phyloP scores from a whole-genome alignment of 1,284 basidiomycete species.

The Wolfiporia cocos region DNA sequence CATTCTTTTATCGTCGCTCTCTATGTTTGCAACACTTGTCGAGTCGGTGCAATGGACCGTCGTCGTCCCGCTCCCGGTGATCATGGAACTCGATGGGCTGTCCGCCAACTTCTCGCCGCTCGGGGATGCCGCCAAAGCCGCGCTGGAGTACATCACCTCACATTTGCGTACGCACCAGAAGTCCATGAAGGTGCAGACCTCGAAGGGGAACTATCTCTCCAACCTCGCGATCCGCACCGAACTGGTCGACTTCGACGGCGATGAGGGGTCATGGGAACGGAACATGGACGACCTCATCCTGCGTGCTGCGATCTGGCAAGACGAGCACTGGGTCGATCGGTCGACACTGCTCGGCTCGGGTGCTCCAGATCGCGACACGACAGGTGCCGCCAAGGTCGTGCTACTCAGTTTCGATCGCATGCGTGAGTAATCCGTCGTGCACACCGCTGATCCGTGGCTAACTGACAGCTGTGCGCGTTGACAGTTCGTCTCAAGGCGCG shows the following conservation, averaged over 20 bases:
- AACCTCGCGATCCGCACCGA: slow-evolving; percentile 84
- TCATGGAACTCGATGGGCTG: slow-evolving; percentile 95
- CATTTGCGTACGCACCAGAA: slow-evolving; percentile 70
- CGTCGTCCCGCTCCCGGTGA: slow-evolving; percentile 87
- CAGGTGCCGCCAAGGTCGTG: slow-evolving; percentile 73
- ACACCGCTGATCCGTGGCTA: neutral
- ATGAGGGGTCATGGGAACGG: slow-evolving; percentile 50
- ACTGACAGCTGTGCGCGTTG: neutral
- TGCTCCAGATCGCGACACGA: slow-evolving; percentile 26
- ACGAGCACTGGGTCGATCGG: slow-evolving; percentile 88
- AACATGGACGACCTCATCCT: slow-evolving; percentile 96
- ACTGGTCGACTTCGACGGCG: slow-evolving; percentile 67
- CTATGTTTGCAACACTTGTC: slow-evolving; percentile 69
- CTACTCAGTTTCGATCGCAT: slow-evolving; percentile 91
- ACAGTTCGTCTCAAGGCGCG: slow-evolving; percentile 81
- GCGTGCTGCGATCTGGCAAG: slow-evolving; percentile 88
- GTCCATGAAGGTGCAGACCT: slow-evolving; percentile 92
- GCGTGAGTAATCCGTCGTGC: slow-evolving; percentile 44
- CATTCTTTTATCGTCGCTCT: slow-evolving; percentile 78
- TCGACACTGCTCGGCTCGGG: slow-evolving; percentile 56
- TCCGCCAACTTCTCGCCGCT: slow-evolving; percentile 60
- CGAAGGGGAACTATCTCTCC: slow-evolving; percentile 88
- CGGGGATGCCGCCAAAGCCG: slow-evolving; percentile 65
- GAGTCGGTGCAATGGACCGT: slow-evolving; percentile 85
- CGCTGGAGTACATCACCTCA: slow-evolving; percentile 72